Evolutionary conservation across 1,284 basidiomycete species (phyloP), one percentile per base, ranked within the genome.

Genomic region (Fistulina hepatica): DNA sequence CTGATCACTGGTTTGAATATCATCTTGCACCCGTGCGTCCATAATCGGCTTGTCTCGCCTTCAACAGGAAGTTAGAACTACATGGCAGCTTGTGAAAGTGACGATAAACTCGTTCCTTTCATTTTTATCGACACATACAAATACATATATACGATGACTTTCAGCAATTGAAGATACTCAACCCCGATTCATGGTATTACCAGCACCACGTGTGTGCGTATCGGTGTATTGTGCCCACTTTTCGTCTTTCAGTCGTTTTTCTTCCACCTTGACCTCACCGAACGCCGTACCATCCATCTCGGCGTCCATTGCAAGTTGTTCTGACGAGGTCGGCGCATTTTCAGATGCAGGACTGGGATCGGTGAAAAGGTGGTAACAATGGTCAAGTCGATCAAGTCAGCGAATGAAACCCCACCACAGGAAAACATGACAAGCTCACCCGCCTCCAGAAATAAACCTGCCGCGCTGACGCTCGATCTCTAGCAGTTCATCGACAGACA

Each of bases 401-500:
- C 15, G 3, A 15, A n/a, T 9, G 9, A 25, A 9, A 25, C n/a
- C n/a, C 24, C n/a, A n/a, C 34, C 33, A 39, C 36, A 10, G 22
- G 25, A 40, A 9, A 27, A 39, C 15, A 42, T 34, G 10, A 27
- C 23, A 58, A 81, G 58, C n/a, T n/a, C 53, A 89, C 86, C 89
- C 90, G 60, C 88, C 86, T 21, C 83, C 84, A 3, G 76, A 69
- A 44, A 97, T 78, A 50, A 97, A 80, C 40, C 91, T 93, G 0
- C 93, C 92, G 36, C 86, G 65, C 43, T 79, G 64, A 37, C 69
- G 63, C 56, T 98, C 94, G 43, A 92, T 80, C 48, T 84, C 79
- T 16, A 98, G 71, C 54, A 94, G 97, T 58, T 98, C 88, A 53
- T 98, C 94, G 48, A 98, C 79, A 1, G 83, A 76, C 95, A 99